These are phyloP conservation scores for Paramecium caudatum DNA, from an alignment of 73 alveolate genomes.

Conservation along the genomic window DNA sequence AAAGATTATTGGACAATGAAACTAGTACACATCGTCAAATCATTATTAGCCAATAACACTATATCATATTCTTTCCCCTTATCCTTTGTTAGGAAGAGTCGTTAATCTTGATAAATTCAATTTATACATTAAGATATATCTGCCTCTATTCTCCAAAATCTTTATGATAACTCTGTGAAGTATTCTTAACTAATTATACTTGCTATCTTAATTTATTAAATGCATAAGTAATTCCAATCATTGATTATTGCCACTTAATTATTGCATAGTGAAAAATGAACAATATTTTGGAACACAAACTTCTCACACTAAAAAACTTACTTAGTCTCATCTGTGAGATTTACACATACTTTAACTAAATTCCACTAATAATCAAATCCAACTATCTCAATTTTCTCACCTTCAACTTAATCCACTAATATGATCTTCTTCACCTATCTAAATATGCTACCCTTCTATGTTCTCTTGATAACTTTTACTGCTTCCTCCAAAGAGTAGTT, in stretches of 20 bases:
- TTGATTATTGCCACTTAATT: background rate
- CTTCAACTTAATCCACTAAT: constrained; percentile 25
- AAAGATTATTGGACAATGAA: background rate
- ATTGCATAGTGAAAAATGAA: background rate
- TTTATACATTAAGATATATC: constrained; percentile 27
- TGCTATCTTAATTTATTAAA: background rate
- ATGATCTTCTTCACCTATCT: constrained; percentile 8
- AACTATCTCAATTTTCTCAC: constrained; percentile 40
- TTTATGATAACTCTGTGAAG: too few relatives aligned
- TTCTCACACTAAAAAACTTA: constrained; percentile 36
- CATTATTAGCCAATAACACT: background rate
- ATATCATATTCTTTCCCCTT: constrained; percentile 32
- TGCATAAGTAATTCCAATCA: constrained; percentile 65
- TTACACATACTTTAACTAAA: background rate
- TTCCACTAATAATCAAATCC: constrained; percentile 70
- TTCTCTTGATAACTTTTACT: background rate
- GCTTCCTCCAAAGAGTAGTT: constrained; percentile 52
- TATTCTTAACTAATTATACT: constrained; percentile 28
- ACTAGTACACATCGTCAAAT: background rate
- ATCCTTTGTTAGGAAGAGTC: background rate
- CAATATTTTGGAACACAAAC: constrained; percentile 1
- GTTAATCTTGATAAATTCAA: background rate
- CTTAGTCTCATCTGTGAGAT: constrained; percentile 3
- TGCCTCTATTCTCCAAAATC: background rate
- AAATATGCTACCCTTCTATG: constrained; percentile 3